Evolutionary conservation across 805 yeast species (phyloP).

Genomic region (Wickerhamiella lipophila): DNA sequence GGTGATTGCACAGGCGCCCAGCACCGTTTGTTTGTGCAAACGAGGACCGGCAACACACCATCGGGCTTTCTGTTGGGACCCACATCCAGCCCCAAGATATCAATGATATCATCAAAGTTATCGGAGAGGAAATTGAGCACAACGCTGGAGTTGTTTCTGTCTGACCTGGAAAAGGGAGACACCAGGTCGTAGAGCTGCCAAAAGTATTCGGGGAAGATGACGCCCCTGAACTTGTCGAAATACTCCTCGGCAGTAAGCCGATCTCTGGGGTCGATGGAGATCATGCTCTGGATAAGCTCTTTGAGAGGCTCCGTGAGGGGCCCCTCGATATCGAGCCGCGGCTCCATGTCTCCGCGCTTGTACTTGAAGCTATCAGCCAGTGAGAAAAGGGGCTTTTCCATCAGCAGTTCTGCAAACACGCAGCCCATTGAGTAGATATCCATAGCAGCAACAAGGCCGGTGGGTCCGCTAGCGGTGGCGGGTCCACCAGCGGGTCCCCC

Average conservation of each 20-base stretch:
- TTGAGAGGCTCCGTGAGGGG: constrained; percentile 38
- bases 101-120: constrained; percentile 12
- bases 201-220: constrained; percentile 55
- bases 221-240: constrained; percentile 37
- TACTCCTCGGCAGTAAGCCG: constrained; percentile 46
- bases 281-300: constrained; percentile 49
- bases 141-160: constrained; percentile 36
- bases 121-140: constrained; percentile 41
- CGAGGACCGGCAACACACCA: constrained; percentile 15
- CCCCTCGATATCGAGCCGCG: constrained; percentile 49
- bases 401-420: constrained; percentile 75
- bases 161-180: constrained; percentile 17
- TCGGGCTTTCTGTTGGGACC: constrained; percentile 8
- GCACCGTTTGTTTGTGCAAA: constrained; percentile 10
- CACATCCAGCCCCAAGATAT: constrained; percentile 5
- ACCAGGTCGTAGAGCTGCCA: constrained; percentile 29
- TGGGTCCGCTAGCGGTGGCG: constrained; percentile 9
- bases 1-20: constrained; percentile 4
- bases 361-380: constrained; percentile 78
- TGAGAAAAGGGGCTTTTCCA: constrained; percentile 77
- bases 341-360: constrained; percentile 52
- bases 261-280: constrained; percentile 45
- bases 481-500: too few species aligned
- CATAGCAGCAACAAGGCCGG: constrained; percentile 44
- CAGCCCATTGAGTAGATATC: constrained; percentile 55